Evolutionary conservation across 2,329 filamentous ascomycete genomes (phyloP).

Genomic region (Talaromyces amestolkiae): DNA sequence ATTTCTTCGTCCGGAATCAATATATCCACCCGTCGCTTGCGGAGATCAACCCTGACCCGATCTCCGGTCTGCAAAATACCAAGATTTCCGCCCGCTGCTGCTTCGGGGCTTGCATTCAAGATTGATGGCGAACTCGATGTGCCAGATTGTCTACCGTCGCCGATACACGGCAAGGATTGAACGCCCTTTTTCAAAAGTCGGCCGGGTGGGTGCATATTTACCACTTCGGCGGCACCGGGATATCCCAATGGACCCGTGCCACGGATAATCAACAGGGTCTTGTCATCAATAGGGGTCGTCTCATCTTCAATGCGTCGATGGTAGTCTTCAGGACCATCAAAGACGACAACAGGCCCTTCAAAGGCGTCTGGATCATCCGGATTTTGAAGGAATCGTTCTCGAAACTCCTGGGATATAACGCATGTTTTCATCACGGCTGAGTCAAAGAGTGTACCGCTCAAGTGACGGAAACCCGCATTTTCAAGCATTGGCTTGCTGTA

Average conservation of each 20-base stretch:
- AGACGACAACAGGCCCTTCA: conserved; percentile 48
- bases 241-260: conserved; percentile 52
- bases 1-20: conserved; percentile 47
- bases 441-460: conserved; percentile 50
- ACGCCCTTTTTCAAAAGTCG: conserved; percentile 48
- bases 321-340: conserved; percentile 54
- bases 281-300: conserved; percentile 38
- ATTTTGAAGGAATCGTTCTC: conserved; percentile 46
- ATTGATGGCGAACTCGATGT: conserved; percentile 57
- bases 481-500: conserved; percentile 48
- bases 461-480: conserved; percentile 53
- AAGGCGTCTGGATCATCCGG: conserved; percentile 50
- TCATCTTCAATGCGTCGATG: conserved; percentile 45
- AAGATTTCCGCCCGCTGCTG: conserved; percentile 54
- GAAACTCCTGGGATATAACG: conserved; percentile 49
- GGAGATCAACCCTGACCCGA: conserved; percentile 51
- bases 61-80: conserved; percentile 53
- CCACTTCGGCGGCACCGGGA: conserved; percentile 52
- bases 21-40: conserved; percentile 50
- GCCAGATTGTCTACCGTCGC: conserved; percentile 56
- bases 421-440: conserved; percentile 56
- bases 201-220: conserved; percentile 53
- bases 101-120: conserved; percentile 56
- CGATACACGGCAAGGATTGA: conserved; percentile 51
- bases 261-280: conserved; percentile 51